Conservation (phyloP, 495 filamentous ascomycete species). For the Penicillium robsamsonii region DNA sequence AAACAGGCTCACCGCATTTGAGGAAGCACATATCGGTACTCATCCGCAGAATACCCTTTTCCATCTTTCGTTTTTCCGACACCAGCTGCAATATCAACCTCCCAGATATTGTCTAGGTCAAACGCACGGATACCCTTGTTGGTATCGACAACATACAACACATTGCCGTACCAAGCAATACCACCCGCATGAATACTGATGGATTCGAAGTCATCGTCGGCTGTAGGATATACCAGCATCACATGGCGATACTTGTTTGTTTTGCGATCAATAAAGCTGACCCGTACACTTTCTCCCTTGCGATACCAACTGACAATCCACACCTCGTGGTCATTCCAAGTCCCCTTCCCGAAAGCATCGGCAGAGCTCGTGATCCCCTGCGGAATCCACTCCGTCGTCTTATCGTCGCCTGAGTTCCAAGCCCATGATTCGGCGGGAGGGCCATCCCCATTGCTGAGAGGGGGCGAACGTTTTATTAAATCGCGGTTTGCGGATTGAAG, state of each 20-base stretch:
- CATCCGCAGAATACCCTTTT: slow-evolving; percentile 30
- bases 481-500: slow-evolving; percentile 37
- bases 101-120: slow-evolving; percentile 33
- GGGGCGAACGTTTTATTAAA: slow-evolving; percentile 21
- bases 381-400: slow-evolving; percentile 37
- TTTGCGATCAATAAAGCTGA: slow-evolving; percentile 36
- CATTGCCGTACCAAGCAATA: slow-evolving; percentile 35
- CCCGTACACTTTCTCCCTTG: slow-evolving; percentile 30
- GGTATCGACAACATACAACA: slow-evolving; percentile 36
- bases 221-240: slow-evolving; percentile 34
- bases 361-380: slow-evolving; percentile 41
- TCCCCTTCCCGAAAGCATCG: slow-evolving; percentile 33
- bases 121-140: slow-evolving; percentile 32
- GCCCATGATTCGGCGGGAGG: slow-evolving; percentile 27
- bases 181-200: slow-evolving; percentile 34
- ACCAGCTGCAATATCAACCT: slow-evolving; percentile 29
- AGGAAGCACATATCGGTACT: slow-evolving; percentile 31
- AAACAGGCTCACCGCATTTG: slow-evolving; percentile 19
- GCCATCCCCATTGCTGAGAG: slow-evolving; percentile 21
- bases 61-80: slow-evolving; percentile 23
- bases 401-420: slow-evolving; percentile 33
- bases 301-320: slow-evolving; percentile 43
- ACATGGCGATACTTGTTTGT: slow-evolving; percentile 40
- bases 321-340: slow-evolving; percentile 31
- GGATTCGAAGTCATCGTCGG: slow-evolving; percentile 27